These are phyloP conservation scores for Apiotrichum laibachii DNA, from an alignment of 1,284 basidiomycete genomes.

Conservation along the genomic window DNA sequence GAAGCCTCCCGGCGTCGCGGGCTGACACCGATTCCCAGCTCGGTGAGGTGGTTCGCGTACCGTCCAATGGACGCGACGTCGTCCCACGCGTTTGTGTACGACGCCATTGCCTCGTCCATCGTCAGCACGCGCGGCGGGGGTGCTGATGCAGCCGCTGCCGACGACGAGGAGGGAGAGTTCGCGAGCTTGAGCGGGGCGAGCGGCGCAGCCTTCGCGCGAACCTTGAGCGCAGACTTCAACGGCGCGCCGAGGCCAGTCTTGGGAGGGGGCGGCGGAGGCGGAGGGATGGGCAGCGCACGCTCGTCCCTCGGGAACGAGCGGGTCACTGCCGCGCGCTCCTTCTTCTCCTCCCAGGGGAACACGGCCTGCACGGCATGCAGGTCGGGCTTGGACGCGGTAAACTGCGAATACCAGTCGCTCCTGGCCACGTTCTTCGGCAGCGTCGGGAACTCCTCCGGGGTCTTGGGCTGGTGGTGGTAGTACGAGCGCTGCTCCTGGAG, in stretches of 20 bases:
- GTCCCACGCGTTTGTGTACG: conserved; percentile 80
- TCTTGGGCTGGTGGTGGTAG: conserved; percentile 17
- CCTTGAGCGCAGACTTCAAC: background rate
- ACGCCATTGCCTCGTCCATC: conserved; percentile 57
- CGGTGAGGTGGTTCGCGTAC: conserved; percentile 65
- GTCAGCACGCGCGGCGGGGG: conserved; percentile 36
- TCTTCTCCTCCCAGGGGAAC: conserved; percentile 87
- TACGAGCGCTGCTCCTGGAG: conserved; percentile 44
- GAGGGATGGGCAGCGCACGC: background rate
- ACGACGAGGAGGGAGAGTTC: background rate
- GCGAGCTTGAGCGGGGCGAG: background rate
- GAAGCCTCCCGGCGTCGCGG: conserved; percentile 13
- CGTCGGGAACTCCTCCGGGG: conserved; percentile 35
- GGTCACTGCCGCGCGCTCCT: conserved; percentile 39
- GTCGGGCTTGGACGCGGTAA: conserved; percentile 60
- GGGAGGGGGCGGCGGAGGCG: background rate
- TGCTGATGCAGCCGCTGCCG: conserved; percentile 4
- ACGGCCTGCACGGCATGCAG: conserved; percentile 54
- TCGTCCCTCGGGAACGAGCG: conserved; percentile 18
- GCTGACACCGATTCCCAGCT: conserved; percentile 22
- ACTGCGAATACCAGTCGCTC: conserved; percentile 54
- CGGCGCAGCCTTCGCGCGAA: background rate
- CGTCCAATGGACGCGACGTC: conserved; percentile 69
- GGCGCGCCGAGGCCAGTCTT: too few species aligned
- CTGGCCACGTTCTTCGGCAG: conserved; percentile 42